Evolutionary conservation across 106 monocot species (phyloP), one percentile per base, ranked within the genome.

Genomic region (Dioscorea zingiberensis): DNA sequence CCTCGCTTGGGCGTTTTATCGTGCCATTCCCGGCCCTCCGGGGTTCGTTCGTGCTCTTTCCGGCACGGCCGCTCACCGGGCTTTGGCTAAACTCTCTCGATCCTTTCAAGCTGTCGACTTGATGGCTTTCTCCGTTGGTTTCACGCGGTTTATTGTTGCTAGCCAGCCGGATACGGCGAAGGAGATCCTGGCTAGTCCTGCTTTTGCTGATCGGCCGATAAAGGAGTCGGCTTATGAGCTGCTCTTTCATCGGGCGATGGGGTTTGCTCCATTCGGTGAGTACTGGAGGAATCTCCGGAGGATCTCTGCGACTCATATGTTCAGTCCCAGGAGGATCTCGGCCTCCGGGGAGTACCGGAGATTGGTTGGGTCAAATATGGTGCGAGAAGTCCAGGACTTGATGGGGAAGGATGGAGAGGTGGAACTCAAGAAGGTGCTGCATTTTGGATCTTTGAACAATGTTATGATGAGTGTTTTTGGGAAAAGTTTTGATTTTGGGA

Each of bases 101-200:
- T 28, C 66, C 12, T 28, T 62, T 13, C 17, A 38, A 16, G 67
- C 80, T 32, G 7, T 26, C n/a, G 27, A 32, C 9, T 51, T 80
- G 21, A 80, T 80, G 80, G 75, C 80, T 30, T 80, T 80, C 75
- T 80, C 80, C 17, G 66, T 71, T 4, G 80, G 80, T 1, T 10
- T 71, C n/a, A 80, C 75, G 59, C 75, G 80, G n/a, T 80, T 80
- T 55, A 28, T 80, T 29, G 48, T 80, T 1, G 65, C 80, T 3
- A 71, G 71, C 71, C 70, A 75, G 44, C 80, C 80, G 19, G 80
- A 75, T 7, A 80, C 80, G 1, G 80, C 80, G 2, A 70, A 57
- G 54, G 80, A 75, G 66, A 80, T 80, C 7, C 66, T 80, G 13
- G 54, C 60, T 58, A 65, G 64, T 51, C 65, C 77, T 3, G 58